Percentiles rank a stretch among this genome's conserved stretches.
These are phyloP conservation scores for Cantharellus cinnabarinus DNA, from an alignment of 768 basidiomycete genomes.

Conservation along the genomic window DNA sequence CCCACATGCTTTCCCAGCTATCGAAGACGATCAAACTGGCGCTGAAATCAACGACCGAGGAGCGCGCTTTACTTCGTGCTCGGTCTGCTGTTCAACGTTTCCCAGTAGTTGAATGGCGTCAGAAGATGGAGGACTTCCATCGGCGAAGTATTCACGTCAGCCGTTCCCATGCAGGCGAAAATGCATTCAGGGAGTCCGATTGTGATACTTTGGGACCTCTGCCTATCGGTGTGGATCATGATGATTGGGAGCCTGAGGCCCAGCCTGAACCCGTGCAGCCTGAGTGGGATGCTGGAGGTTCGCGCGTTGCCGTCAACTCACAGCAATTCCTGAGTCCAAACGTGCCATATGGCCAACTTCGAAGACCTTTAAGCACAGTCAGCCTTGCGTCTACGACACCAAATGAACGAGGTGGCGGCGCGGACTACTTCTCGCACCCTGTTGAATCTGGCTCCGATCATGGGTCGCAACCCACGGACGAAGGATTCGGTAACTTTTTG, in stretches of 20 bases:
- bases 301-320: background rate
- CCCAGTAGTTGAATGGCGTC: slow-evolving; percentile 96
- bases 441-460: background rate
- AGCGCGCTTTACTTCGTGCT: slow-evolving; percentile 80
- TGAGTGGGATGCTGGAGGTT: slow-evolving; percentile 37
- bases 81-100: slow-evolving; percentile 89
- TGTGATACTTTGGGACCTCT: slow-evolving; percentile 8
- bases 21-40: slow-evolving; percentile 91
- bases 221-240: slow-evolving; percentile 38
- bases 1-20: slow-evolving; percentile 85
- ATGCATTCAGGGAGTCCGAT: slow-evolving; percentile 46
- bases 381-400: background rate
- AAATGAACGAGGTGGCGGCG: background rate
- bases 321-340: background rate
- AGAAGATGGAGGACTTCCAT: slow-evolving; percentile 89
- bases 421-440: background rate
- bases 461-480: slow-evolving; percentile 3
- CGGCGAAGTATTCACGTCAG: slow-evolving; percentile 58
- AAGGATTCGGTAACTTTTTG: slow-evolving; percentile 54
- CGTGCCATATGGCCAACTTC: background rate
- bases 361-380: background rate
- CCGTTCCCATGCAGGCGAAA: slow-evolving; percentile 41
- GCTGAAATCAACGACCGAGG: slow-evolving; percentile 73
- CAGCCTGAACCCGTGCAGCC: slow-evolving; percentile 49
- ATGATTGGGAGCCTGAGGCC: slow-evolving; percentile 61